Evolutionary conservation across 352 stramenopile genomes (phyloP), one percentile per base, ranked within the genome.

Genomic region (Pythium phragmitis): DNA sequence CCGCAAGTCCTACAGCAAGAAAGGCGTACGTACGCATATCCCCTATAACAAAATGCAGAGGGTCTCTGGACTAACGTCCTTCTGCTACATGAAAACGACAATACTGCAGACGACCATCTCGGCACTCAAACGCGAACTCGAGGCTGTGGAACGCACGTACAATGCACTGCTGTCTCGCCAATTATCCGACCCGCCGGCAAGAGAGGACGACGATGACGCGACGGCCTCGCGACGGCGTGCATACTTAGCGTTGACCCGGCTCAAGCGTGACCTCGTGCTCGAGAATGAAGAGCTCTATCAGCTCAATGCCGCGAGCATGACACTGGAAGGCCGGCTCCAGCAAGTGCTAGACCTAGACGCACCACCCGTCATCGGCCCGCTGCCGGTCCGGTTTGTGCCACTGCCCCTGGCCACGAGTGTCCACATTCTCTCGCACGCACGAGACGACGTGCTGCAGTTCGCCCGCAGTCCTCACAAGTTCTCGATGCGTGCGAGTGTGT

Each of bases 401-500:
- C 41, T 66, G 12, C 16, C 19, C 2, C 49, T 46, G 14, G 30
- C 13, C 5, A 41, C 16, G 1, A 57, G 34, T 26, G 34, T 33
- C 4, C 51, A 30, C 21, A 57, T 61, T 33, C 42, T 60, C 11
- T 7, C 19, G 3, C 41, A 45, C 4, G 11, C 60, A 1, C 43
- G 51, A 3, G 43, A 61, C 41, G 43, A 68, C 26, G 46, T 62
- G 28, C 48, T 63, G 6, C 61, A 39, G 16, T 87, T 89, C 57
- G 51, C 48, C 3, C 70, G 78, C 7, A 68, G 69, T 30, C 56
- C 80, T 19, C 61, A 76, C 53, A 75, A 78, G 17, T 67, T 77
- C 12, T 77, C 61, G 11, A 76, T 77, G 3, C 75, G 77, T 1
- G 75, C 78, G 7, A 77, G 71, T 36, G 78, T 89, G 14, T 87